Percentiles rank a stretch among this genome's conserved stretches.
phyloP scores from a whole-genome alignment of 1,284 basidiomycete genomes.

The Puccinia horiana region DNA sequence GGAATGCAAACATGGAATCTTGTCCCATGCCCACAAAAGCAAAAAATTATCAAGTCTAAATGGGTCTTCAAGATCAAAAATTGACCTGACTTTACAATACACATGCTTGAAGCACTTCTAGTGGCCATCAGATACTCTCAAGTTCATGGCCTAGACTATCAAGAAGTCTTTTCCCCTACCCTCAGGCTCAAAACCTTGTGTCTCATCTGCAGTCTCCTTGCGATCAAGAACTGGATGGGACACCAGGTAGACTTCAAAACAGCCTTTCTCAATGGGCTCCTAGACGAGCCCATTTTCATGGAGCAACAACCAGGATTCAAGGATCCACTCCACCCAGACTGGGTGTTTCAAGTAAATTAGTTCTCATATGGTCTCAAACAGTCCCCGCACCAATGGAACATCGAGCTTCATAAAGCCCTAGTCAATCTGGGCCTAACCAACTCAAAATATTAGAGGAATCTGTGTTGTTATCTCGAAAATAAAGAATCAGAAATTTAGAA shows the following conservation, averaged over 20 bases:
- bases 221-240: conserved; percentile 6
- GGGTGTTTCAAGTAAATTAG: background rate
- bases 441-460: too few relatives aligned
- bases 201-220: background rate
- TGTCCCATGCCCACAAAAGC: background rate
- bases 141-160: too few relatives aligned
- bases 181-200: background rate
- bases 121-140: conserved; percentile 7
- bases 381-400: conserved; percentile 22
- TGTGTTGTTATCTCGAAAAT: too few relatives aligned
- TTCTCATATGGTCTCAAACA: conserved; percentile 18
- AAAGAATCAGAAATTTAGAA: too few relatives aligned
- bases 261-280: conserved; percentile 8
- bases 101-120: too few relatives aligned
- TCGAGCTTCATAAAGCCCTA: background rate
- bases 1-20: too few relatives aligned
- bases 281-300: too few relatives aligned
- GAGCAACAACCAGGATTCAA: conserved; percentile 21
- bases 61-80: conserved; percentile 32
- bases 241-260: too few relatives aligned
- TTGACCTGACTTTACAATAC: background rate
- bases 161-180: too few relatives aligned
- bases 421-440: background rate
- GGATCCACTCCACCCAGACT: too few relatives aligned
- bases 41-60: conserved; percentile 25